These are phyloP conservation scores for Allantophomopsis cytisporea DNA, from an alignment of 2,329 filamentous ascomycete genomes.

Conservation along the genomic window DNA sequence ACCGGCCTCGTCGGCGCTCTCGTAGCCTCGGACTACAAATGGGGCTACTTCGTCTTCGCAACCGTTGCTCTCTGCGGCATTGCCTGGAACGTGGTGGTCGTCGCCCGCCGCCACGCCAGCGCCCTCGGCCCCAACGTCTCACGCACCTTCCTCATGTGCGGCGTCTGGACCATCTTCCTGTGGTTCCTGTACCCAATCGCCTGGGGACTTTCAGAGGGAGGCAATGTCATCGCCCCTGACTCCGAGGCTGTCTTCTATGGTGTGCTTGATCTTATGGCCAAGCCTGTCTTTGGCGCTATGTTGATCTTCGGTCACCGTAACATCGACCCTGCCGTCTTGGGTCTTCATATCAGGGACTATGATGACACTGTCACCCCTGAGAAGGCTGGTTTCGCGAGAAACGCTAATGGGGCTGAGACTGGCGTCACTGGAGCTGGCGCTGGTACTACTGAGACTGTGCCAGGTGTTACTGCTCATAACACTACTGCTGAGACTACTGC, in stretches of 20 bases:
- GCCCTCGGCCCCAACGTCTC: conserved; percentile 37
- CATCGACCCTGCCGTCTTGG: conserved; percentile 42
- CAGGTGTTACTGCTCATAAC: too few species aligned
- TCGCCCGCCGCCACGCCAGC: conserved; percentile 40
- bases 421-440: background rate
- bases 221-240: conserved; percentile 51
- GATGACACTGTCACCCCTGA: background rate
- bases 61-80: conserved; percentile 42
- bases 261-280: conserved; percentile 49
- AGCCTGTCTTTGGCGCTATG: conserved; percentile 46
- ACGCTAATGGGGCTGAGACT: background rate
- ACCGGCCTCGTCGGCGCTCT: conserved; percentile 53
- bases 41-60: conserved; percentile 50
- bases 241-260: conserved; percentile 58
- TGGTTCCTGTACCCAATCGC: conserved; percentile 54
- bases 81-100: conserved; percentile 40
- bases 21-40: conserved; percentile 49
- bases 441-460: background rate
- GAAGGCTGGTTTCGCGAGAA: background rate
- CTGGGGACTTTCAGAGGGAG: conserved; percentile 50
- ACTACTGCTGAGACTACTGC: too few species aligned
- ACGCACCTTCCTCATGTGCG: conserved; percentile 37
- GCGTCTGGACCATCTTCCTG: conserved; percentile 41
- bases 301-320: conserved; percentile 49
- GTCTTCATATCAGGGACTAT: conserved; percentile 26